A percentile compares a stretch with the other conserved stretches of the same genome.
Evolutionary conservation across 208 protist genomes (phyloP).

Genomic region (Wallacemonas sp.): DNA sequence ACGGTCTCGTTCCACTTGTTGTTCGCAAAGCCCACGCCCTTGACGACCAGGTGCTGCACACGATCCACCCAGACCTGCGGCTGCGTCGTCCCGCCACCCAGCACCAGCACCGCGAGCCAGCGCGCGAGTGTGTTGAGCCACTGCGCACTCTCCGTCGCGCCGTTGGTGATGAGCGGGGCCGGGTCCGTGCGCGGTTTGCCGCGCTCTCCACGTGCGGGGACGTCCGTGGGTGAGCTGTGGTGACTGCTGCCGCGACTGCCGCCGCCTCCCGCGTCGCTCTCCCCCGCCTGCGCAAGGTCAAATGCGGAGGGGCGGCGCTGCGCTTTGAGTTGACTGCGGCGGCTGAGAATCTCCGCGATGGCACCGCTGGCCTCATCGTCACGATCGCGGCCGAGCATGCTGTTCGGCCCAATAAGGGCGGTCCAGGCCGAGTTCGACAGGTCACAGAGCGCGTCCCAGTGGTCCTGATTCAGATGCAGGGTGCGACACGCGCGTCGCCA

Average conservation of each 20-base stretch:
- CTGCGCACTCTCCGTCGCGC: constrained; percentile 39
- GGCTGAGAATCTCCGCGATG: constrained; percentile 3
- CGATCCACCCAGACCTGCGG: constrained; percentile 68
- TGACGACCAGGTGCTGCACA: constrained; percentile 44
- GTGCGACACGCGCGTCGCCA: neutral
- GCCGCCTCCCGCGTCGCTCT: neutral
- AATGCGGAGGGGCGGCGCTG: neutral
- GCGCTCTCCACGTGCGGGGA: neutral
- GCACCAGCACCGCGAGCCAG: constrained; percentile 55
- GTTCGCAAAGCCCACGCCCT: constrained; percentile 15
- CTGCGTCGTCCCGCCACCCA: constrained; percentile 65
- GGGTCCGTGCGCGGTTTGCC: neutral
- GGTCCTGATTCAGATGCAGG: neutral
- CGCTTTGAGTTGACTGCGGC: neutral
- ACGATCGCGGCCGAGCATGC: constrained; percentile 9
- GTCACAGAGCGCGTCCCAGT: neutral
- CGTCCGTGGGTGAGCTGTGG: neutral
- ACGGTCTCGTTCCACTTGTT: neutral
- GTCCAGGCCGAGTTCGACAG: neutral
- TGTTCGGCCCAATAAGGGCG: constrained; percentile 1
- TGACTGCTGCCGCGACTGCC: neutral
- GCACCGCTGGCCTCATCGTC: constrained; percentile 7
- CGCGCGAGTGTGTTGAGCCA: constrained; percentile 69
- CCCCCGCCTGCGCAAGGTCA: neutral
- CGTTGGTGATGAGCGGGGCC: neutral